Evolutionary conservation across 495 filamentous ascomycete genomes (phyloP), one percentile per base, ranked within the genome.

Genomic region (Penicillium lagena): DNA sequence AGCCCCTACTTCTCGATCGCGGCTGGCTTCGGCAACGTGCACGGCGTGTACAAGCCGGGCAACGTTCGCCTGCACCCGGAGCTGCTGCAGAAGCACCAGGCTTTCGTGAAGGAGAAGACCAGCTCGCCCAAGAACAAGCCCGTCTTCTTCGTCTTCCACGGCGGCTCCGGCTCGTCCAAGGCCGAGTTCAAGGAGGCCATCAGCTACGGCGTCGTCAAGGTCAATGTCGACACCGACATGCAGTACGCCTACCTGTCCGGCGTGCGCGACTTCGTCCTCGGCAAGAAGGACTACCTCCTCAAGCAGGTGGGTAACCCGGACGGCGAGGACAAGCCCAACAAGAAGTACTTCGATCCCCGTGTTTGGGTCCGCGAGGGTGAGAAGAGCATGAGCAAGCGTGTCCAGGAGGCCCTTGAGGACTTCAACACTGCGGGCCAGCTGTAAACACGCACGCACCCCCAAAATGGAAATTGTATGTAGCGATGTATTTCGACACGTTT

Each of bases 131-230:
- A 88, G 49, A 75, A 84, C 58, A 96, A 96, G 82, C 93, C 94
- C 44, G 83, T 96, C 59, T 96, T 94, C 81, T 85, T 99, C 66
- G 93, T 99, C 65, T 99, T 99, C 82, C 93, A 99, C 76, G 94
- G 94, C 54, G 93, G 93, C 50, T 91, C 86, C 43, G 94, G 93
- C 47, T 90, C 85, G 40, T 75, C 79, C 63, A 94, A 95, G 78
- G 64, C 85, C 47, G 93, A 97, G 73, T 97, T 82, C 77, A 76
- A 63, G 40, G 79, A 87, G 56, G 91, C 90, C 53, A 96, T 97
- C 64, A 67, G 72, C 54, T 85, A 93, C 67, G 91, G 93, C 71
- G 94, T 99, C 49, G 85, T 96, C 72, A 99, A 99, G 84, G 93
- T 99, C 70, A 78, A 78, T 58, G 69, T 98, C 49, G 94, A 94